Percentiles rank a stretch among this genome's conserved stretches.
phyloP scores from a whole-genome alignment of 2,329 filamentous ascomycete genomes.

The Ambrosiella beaveri region DNA sequence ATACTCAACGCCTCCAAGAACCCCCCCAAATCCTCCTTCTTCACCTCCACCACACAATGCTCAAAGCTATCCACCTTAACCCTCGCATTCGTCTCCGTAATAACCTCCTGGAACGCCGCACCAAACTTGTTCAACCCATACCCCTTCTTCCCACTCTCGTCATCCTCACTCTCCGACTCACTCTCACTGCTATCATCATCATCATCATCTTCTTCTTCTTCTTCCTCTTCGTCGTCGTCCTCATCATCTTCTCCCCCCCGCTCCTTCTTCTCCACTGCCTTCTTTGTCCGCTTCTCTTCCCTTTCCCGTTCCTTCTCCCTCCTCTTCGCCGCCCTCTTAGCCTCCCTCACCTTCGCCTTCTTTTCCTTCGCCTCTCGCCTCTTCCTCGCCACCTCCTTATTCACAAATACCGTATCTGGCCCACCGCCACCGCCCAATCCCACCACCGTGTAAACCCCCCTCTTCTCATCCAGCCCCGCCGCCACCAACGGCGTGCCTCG shows the following conservation, averaged over 20 bases:
- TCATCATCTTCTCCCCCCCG: constrained; percentile 15
- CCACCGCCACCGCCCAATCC: constrained; percentile 78
- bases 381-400: constrained; percentile 48
- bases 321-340: constrained; percentile 37
- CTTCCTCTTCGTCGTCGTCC: constrained; percentile 28
- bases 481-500: constrained; percentile 75
- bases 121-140: constrained; percentile 81
- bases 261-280: neutral
- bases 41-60: constrained; percentile 93
- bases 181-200: constrained; percentile 23
- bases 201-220: constrained; percentile 31
- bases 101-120: constrained; percentile 87
- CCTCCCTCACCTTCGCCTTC: constrained; percentile 45
- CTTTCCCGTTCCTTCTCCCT: constrained; percentile 44
- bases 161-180: constrained; percentile 32
- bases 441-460: constrained; percentile 81
- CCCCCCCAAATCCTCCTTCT: constrained; percentile 78
- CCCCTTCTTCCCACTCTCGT: constrained; percentile 39
- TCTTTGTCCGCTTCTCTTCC: constrained; percentile 16
- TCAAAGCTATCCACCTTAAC: constrained; percentile 94
- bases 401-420: constrained; percentile 50
- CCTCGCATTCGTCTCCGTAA: constrained; percentile 73
- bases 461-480: constrained; percentile 70
- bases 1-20: constrained; percentile 86
- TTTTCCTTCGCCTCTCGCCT: constrained; percentile 40